phyloP scores from a whole-genome alignment of 2,329 filamentous ascomycete species.

The Aquanectria penicillioides region DNA sequence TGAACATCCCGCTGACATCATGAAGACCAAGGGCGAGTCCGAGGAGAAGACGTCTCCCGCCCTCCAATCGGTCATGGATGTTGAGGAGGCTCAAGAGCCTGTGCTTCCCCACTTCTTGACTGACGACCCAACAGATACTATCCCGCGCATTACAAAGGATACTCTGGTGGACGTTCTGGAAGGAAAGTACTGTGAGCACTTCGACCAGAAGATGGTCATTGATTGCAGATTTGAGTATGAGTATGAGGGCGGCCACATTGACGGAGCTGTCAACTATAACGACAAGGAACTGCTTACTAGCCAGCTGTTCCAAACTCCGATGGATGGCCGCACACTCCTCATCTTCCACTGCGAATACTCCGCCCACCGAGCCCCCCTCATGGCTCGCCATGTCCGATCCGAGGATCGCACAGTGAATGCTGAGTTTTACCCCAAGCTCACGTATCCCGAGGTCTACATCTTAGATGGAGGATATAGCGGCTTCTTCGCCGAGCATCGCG shows the following conservation, averaged over 20 bases:
- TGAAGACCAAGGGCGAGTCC: conserved; percentile 77
- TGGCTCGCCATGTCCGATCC: conserved; percentile 92
- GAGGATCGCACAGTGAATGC: conserved; percentile 88
- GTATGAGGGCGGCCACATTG: conserved; percentile 95
- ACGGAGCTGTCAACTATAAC: conserved; percentile 94
- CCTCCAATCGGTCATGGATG: conserved; percentile 82
- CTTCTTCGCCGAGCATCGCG: conserved; percentile 84
- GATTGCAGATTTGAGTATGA: conserved; percentile 99
- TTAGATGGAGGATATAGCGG: conserved; percentile 95
- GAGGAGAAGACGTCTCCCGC: conserved; percentile 54
- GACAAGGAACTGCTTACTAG: conserved; percentile 88
- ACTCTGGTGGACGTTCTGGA: conserved; percentile 90
- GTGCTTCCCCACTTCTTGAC: conserved; percentile 85
- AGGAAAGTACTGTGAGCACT: conserved; percentile 80
- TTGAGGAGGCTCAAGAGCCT: conserved; percentile 79
- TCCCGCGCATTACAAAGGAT: conserved; percentile 85
- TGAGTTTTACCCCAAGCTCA: conserved; percentile 86
- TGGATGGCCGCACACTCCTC: conserved; percentile 78
- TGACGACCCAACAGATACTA: conserved; percentile 82
- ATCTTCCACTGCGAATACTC: conserved; percentile 99
- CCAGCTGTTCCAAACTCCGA: conserved; percentile 78
- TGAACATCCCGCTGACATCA: conserved; percentile 87
- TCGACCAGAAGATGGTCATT: conserved; percentile 85
- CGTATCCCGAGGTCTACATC: conserved; percentile 98
- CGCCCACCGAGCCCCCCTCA: conserved; percentile 92